A percentile compares a stretch with the other conserved stretches of the same genome.
Conservation (phyloP, 257 asterid species). For the Hygrophila difformis region DNA sequence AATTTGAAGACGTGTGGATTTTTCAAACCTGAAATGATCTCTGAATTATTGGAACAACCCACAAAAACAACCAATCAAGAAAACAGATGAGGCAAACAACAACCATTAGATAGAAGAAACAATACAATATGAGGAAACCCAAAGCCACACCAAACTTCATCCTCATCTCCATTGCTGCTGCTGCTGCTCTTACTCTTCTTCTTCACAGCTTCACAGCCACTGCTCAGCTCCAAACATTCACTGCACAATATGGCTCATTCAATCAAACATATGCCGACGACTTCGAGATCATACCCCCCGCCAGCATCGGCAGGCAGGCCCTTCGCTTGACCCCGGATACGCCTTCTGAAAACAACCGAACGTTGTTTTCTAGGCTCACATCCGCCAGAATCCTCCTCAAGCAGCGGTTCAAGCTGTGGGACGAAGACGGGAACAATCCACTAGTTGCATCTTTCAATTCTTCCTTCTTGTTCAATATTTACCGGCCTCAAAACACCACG, state of each 20-base stretch:
- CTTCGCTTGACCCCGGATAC: slow-evolving; percentile 74
- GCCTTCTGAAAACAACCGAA: slow-evolving; percentile 6
- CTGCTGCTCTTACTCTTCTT: no score
- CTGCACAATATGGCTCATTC: slow-evolving; percentile 19
- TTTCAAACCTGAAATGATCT: no score
- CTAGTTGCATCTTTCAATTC: slow-evolving; percentile 52
- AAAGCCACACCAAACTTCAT: no score
- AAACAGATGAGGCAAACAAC: no score
- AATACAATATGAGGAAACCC: no score
- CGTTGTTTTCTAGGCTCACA: slow-evolving; percentile 2
- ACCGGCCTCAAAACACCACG: slow-evolving; percentile 14
- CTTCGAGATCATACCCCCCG: slow-evolving; percentile 10
- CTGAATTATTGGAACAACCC: no score
- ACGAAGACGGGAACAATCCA: slow-evolving; percentile 13
- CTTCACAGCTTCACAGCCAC: no score
- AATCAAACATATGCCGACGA: not conserved
- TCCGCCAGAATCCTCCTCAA: slow-evolving; percentile 47
- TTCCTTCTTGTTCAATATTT: slow-evolving; percentile 59
- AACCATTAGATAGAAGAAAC: no score
- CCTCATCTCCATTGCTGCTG: no score
- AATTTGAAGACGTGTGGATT: no score
- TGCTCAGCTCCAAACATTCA: slow-evolving; percentile 20
- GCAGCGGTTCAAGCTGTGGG: slow-evolving; percentile 52
- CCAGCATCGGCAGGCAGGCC: slow-evolving; percentile 38
- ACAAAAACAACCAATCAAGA: no score